These are phyloP conservation scores for Pharus latifolius DNA, from an alignment of 176 grass and related monocot genomes.

Conservation along the genomic window DNA sequence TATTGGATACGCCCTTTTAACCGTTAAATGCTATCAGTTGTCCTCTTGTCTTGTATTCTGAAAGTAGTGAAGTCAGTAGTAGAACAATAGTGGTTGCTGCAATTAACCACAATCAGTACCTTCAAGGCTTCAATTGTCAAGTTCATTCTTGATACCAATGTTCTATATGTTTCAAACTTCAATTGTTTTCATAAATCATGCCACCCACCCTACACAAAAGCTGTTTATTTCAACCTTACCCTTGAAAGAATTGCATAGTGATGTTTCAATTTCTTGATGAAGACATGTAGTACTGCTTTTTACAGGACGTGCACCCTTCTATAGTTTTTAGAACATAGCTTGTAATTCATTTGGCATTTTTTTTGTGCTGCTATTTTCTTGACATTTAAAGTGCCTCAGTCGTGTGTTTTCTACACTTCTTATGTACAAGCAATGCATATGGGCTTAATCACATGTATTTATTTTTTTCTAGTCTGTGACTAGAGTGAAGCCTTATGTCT, in stretches of 20 bases:
- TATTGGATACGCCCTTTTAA: too few species aligned
- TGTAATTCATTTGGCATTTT: background rate
- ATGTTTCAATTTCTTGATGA: background rate
- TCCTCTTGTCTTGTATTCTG: background rate
- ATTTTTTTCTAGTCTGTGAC: constrained; percentile 49
- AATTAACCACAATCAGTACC: background rate
- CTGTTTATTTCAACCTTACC: background rate
- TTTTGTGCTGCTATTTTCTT: background rate
- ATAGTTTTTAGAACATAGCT: background rate
- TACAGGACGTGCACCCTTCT: too few species aligned
- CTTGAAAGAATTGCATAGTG: background rate
- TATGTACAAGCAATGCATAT: background rate
- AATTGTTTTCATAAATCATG: background rate
- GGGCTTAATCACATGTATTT: background rate
- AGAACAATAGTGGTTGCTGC: background rate
- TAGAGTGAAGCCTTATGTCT: constrained; percentile 84
- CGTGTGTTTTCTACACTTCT: background rate
- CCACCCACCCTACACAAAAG: background rate
- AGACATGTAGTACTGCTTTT: too few species aligned
- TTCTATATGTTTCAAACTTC: background rate
- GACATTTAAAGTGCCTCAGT: background rate
- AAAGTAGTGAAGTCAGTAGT: background rate
- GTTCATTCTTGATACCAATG: background rate
- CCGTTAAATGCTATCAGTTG: background rate
- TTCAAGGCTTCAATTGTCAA: background rate